These are phyloP conservation scores for Cercospora zeae-maydis DNA, from an alignment of 2,329 filamentous ascomycete genomes.

Conservation along the genomic window DNA sequence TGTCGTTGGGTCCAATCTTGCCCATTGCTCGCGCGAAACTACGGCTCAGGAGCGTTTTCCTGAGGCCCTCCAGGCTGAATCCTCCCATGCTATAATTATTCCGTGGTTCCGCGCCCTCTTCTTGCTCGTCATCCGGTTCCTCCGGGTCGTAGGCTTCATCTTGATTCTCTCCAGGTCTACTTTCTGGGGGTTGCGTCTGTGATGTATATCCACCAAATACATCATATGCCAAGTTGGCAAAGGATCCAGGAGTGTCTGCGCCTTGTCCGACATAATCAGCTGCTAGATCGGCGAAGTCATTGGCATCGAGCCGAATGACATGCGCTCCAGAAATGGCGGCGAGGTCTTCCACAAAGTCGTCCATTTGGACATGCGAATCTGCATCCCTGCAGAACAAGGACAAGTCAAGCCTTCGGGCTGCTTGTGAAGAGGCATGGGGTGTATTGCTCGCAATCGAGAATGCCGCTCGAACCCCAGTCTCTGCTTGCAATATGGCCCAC, in stretches of 20 bases:
- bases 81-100: conserved; percentile 5
- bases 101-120: conserved; percentile 22
- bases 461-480: conserved; percentile 27
- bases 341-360: conserved; percentile 60
- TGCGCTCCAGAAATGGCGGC: conserved; percentile 62
- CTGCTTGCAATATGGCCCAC: conserved; percentile 30
- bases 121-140: conserved; percentile 34
- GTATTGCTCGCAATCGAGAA: conserved; percentile 19
- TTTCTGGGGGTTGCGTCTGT: conserved; percentile 23
- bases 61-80: conserved; percentile 25
- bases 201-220: conserved; percentile 45
- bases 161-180: conserved; percentile 24
- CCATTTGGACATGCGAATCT: conserved; percentile 52
- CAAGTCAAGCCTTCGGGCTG: conserved; percentile 32
- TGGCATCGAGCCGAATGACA: conserved; percentile 64
- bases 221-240: conserved; percentile 51
- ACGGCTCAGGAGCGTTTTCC: conserved; percentile 26
- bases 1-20: conserved; percentile 18
- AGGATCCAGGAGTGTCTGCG: conserved; percentile 49
- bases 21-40: conserved; percentile 22
- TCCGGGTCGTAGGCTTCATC: conserved; percentile 48
- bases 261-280: conserved; percentile 64
- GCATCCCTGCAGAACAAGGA: conserved; percentile 52
- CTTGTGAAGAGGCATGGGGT: conserved; percentile 21
- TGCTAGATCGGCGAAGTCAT: conserved; percentile 66